A percentile compares a stretch with the other conserved stretches of the same genome.
These are phyloP conservation scores for Amanita inopinata DNA, from an alignment of 768 basidiomycete genomes.

Conservation along the genomic window DNA sequence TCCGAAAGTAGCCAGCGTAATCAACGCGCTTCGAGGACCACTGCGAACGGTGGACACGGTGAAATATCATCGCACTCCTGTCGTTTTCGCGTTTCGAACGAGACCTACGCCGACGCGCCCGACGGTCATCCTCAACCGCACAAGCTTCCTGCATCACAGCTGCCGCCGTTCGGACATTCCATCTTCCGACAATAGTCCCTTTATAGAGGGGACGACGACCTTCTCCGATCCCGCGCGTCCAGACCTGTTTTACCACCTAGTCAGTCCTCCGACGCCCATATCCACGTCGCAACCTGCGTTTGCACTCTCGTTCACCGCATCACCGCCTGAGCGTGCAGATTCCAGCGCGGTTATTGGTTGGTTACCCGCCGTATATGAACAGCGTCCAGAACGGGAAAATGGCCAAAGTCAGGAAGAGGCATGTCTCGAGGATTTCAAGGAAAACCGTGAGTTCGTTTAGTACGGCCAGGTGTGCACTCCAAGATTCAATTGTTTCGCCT, in stretches of 20 bases:
- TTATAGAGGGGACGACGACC: slow-evolving; percentile 5
- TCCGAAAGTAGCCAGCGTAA: too few relatives aligned
- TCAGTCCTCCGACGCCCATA: slow-evolving; percentile 40
- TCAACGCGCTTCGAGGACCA: too few relatives aligned
- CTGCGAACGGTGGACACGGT: too few relatives aligned
- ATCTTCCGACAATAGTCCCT: neutral
- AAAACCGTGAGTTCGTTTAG: slow-evolving; percentile 46
- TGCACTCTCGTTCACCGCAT: slow-evolving; percentile 54
- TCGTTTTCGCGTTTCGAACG: neutral
- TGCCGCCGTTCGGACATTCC: neutral
- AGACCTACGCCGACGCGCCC: neutral
- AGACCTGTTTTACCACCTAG: slow-evolving; percentile 62
- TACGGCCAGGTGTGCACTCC: neutral
- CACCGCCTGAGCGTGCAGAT: slow-evolving; percentile 29
- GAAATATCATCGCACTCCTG: too few relatives aligned
- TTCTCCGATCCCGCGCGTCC: slow-evolving; percentile 49
- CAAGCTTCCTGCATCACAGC: neutral
- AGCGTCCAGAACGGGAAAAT: slow-evolving; percentile 14
- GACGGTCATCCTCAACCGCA: too few relatives aligned
- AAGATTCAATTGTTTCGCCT: slow-evolving; percentile 1
- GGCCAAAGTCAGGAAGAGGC: slow-evolving; percentile 25
- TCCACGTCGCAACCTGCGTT: slow-evolving; percentile 39
- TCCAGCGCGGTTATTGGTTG: slow-evolving; percentile 57
- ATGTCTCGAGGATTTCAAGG: slow-evolving; percentile 60
- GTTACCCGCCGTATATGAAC: slow-evolving; percentile 58